Base-by-base conservation (phyloP, 805 yeast species). In the Zygosaccharomyces bailii region DNA sequence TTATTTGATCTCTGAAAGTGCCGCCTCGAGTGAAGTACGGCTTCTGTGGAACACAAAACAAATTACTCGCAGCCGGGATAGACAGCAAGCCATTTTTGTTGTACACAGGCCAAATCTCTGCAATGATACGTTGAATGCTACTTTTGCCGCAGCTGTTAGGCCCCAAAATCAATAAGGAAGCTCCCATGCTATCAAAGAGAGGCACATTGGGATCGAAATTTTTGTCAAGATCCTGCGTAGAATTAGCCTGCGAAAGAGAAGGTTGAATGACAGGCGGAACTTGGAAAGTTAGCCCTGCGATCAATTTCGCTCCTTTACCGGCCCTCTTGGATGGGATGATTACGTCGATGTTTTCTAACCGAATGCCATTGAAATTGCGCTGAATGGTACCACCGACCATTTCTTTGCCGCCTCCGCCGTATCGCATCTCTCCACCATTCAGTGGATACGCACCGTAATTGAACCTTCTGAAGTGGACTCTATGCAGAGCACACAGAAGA, bases 101-200 rank as follows among this genome's bases (percentile, higher is more conserved):
- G 65, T 86, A 90, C 20, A 87, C 72, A 10, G 98, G 96, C 97
- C 97, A 90, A 49, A 90, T 70, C 17, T 91, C 95, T 5, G 95
- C 90, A 46, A 89, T 72, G 2, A 90, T 74, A 50, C 96, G 72
- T 41, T 89, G 80, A 53, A 90, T 83, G 0, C 96, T 81, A 6
- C 95, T 84, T 61, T 90, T 90, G 47, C 98, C 98, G 55, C 84
- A 76, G 11, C 96, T 95, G 57, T 90, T 90, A 39, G 91, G 76
- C 8, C 96, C 97, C 49, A 88, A 72, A 29, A 90, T 82, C 49
- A 90, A 74, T 42, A 89, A 68, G 59, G 85, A 87, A 49, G 86
- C 82, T 32, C 82, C 81, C 7, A 59, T 54, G 4, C 66, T 62
- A 27, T 59, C 54, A n/a, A 60, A 48, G 29, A 60, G 52, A 17